Percentiles rank a stretch among this genome's conserved stretches.
These are phyloP conservation scores for Mucor ambiguus DNA, from an alignment of 371 early-diverging fungal species.

Conservation along the genomic window DNA sequence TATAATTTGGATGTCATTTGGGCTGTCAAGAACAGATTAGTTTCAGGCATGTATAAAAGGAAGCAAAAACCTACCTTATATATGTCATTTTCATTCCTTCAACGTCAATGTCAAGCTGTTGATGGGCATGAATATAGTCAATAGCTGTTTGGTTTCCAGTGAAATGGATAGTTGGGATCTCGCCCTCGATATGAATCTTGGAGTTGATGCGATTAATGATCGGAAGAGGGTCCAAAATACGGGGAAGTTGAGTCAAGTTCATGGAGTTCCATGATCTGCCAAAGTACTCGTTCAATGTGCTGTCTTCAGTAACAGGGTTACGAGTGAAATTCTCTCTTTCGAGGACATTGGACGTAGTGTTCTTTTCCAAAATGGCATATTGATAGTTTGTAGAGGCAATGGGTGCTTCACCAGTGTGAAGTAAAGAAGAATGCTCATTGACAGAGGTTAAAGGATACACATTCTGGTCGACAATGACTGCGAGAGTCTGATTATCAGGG, in stretches of 20 bases:
- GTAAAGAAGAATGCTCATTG: neutral
- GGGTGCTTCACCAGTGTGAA: slow-evolving; percentile 19
- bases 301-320: neutral
- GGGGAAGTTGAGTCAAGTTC: slow-evolving; percentile 6
- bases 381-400: slow-evolving; percentile 5
- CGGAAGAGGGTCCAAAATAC: slow-evolving; percentile 10
- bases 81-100: slow-evolving; percentile 33
- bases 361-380: slow-evolving; percentile 14
- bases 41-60: too few relatives aligned
- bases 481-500: slow-evolving; percentile 8
- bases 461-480: slow-evolving; percentile 14
- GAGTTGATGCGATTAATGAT: slow-evolving; percentile 24
- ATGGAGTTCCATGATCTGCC: slow-evolving; percentile 26
- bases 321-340: slow-evolving; percentile 22
- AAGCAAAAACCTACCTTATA: too few relatives aligned
- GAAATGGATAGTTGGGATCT: slow-evolving; percentile 33
- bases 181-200: slow-evolving; percentile 21
- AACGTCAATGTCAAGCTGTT: slow-evolving; percentile 10
- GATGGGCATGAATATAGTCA: slow-evolving; percentile 29
- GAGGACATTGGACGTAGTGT: neutral
- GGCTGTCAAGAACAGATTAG: neutral
- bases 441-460: slow-evolving; percentile 13
- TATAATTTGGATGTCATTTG: slow-evolving; percentile 10
- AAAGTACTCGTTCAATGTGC: slow-evolving; percentile 21
- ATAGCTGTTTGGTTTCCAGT: slow-evolving; percentile 16